Evolutionary conservation across 2,329 filamentous ascomycete species (phyloP), one percentile per base, ranked within the genome.

Genomic region (Chlorencoelia australis): DNA sequence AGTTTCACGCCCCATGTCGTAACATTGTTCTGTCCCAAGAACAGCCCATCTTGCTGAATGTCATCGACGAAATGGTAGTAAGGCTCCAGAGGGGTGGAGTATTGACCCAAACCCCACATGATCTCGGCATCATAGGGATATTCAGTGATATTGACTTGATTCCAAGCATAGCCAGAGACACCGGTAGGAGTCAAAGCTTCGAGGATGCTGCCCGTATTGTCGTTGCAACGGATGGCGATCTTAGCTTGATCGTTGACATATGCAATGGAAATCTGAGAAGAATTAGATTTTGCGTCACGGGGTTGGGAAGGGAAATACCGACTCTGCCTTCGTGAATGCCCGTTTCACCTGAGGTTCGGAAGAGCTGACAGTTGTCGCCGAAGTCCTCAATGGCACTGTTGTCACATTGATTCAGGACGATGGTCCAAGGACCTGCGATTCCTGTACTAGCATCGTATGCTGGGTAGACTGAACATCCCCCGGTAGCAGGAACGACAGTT

Each of bases 121-220:
- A 35, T n/a, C 14, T 35, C 21, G 15, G 33, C 33, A 19, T 35
- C 33, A n/a, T 28, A 35, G 8, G 33, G 33, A n/a, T 16, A 20
- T 9, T 35, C 21, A 11, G 33, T 35, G 20, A 35, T 25, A 17
- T 35, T 35, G 7, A 35, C 21, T 18, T 35, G 33, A 15, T 35
- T 27, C 20, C 22, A 35, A 13, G 21, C 17, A 18, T 35, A 35
- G 21, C 33, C 24, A 6, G 33, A 35, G 14, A 35, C 33, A 4
- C 33, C 33, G 7, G 24, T 27, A 13, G 33, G 14, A 8, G 24
- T 28, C 8, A 16, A 28, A 4, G 21, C 33, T 20, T 35, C 33
- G 6, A 35, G 33, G n/a, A n/a, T n/a, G n/a, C n/a, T n/a, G n/a
- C 21, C 33, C 5, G 22, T 25, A 15, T 11, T 17, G 14, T 15